Conservation (phyloP, 225 moss, liverwort and hornwort genomes). For the Bryum argenteum region DNA sequence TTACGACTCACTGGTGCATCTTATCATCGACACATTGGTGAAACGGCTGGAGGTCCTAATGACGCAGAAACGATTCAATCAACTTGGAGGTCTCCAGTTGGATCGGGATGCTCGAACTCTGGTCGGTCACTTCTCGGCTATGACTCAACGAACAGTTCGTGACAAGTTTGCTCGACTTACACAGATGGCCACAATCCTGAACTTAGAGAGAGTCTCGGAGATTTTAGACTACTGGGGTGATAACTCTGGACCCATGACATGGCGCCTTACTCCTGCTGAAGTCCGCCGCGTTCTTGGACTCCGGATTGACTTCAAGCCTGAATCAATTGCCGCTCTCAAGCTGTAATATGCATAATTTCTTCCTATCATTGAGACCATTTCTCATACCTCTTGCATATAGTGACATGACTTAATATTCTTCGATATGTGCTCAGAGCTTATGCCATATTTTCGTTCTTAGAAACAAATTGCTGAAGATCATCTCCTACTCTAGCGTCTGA, state of each 20-base stretch:
- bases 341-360: slow-evolving; percentile 45
- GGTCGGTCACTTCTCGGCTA: slow-evolving; percentile 85
- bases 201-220: slow-evolving; percentile 85
- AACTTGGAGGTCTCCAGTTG: slow-evolving; percentile 86
- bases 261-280: slow-evolving; percentile 87
- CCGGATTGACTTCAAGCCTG: slow-evolving; percentile 88
- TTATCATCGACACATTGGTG: slow-evolving; percentile 76
- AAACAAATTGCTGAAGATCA: not conserved
- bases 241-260: slow-evolving; percentile 90
- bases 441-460: not conserved
- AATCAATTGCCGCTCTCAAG: slow-evolving; percentile 80
- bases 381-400: not conserved
- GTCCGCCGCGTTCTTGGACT: slow-evolving; percentile 82
- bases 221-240: slow-evolving; percentile 97
- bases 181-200: slow-evolving; percentile 90
- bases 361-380: slow-evolving; percentile 5
- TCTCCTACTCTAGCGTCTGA: not conserved
- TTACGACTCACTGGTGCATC: slow-evolving; percentile 84
- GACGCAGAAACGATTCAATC: slow-evolving; percentile 86
- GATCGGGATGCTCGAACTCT: slow-evolving; percentile 87
- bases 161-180: slow-evolving; percentile 96
- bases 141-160: slow-evolving; percentile 88
- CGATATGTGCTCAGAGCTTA: not conserved
- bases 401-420: not conserved
- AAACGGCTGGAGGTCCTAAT: slow-evolving; percentile 84